Evolutionary conservation across 371 early-diverging fungal species (phyloP), one percentile per base, ranked within the genome.

Genomic region (Nematocida displodere): DNA sequence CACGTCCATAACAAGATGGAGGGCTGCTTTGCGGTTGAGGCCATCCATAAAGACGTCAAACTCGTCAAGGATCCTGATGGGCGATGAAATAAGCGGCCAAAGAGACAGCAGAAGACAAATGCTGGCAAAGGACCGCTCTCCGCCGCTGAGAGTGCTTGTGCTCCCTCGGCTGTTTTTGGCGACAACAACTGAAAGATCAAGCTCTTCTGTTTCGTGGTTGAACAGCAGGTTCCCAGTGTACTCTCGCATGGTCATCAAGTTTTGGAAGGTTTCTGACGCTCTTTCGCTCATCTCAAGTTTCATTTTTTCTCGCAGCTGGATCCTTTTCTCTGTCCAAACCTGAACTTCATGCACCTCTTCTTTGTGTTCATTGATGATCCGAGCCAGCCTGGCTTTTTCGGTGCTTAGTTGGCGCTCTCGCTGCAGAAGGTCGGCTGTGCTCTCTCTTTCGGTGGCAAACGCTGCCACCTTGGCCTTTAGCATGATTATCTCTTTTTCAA

Each of bases 1-100:
- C 55, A 77, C 68, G 3, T 82, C 80, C 36, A 80, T 37, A 33
- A 84, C 56, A 8, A 54, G 31, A n/a, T 79, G 44, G 20, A 84
- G 67, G 22, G 81, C 78, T 15, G 62, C 78, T 36, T 81, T 82
- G 52, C 85, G 79, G 56, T 83, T 84, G 22, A 79, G 50, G 37
- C 63, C 49, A 54, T 87, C 98, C 97, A 95, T 96, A 80, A 95
- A 99, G 17, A 99, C 97, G 84, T 98, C 99, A 86, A 93, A 99
- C 86, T 99, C 99, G 84, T 99, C 99, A 77, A 99, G 84, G 59
- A 92, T 89, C 36, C 94, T 86, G 53, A 99, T 87, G 1, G 97
- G 94, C 26, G 91, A 89, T 17, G 88, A 86, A 87, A 97, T 91
- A 22, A 90, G 87, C 54, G 93, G 91, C 99, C 99, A 99, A 34